phyloP scores from a whole-genome alignment of 331 rosid genomes.

The Phaseolus coccineus region DNA sequence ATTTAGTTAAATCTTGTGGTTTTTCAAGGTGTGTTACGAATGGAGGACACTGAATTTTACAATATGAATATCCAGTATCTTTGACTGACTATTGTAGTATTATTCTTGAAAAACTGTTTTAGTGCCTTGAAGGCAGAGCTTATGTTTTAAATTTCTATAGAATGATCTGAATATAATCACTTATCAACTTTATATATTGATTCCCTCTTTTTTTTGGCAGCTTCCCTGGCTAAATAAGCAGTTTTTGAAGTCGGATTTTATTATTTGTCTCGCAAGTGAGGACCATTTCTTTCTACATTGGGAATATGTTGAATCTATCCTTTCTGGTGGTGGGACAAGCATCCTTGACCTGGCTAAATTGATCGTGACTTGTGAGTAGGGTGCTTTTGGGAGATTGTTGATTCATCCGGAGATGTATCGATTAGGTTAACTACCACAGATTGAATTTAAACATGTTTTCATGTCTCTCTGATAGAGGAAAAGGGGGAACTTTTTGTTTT shows the following conservation, averaged over 20 bases:
- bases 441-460: conserved; percentile 39
- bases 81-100: conserved; percentile 18
- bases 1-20: conserved; percentile 7
- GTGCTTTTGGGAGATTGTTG: conserved; percentile 40
- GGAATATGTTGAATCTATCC: conserved; percentile 41
- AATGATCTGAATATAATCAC: conserved; percentile 28
- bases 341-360: conserved; percentile 44
- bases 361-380: conserved; percentile 33
- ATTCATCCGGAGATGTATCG: conserved; percentile 53
- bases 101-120: conserved; percentile 28
- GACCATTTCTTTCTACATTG: conserved; percentile 44
- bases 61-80: conserved; percentile 19
- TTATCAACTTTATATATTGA: conserved; percentile 1
- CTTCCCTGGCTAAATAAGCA: conserved; percentile 40
- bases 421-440: conserved; percentile 47
- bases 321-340: conserved; percentile 30
- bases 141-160: background rate
- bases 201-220: conserved; percentile 29
- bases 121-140: conserved; percentile 5
- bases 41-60: conserved; percentile 3
- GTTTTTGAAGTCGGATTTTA: conserved; percentile 29
- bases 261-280: conserved; percentile 41
- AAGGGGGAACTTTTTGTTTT: background rate
- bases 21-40: background rate
- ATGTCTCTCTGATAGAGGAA: conserved; percentile 43